Conservation (phyloP, 2,329 filamentous ascomycete species). For the Alternaria panax region DNA sequence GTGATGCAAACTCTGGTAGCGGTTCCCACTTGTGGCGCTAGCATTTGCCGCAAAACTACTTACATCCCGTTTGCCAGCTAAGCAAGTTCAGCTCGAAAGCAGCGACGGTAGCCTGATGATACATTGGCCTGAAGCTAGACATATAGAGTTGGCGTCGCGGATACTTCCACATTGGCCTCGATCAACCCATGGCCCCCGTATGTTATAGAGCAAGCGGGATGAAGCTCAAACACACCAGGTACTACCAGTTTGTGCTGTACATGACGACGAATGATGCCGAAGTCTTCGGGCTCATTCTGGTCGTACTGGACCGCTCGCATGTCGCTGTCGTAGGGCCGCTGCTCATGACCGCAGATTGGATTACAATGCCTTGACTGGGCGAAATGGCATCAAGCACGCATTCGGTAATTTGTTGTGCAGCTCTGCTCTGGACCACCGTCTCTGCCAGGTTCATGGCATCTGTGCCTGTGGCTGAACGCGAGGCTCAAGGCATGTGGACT, state of each 20-base stretch:
- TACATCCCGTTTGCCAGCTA: slow-evolving; percentile 41
- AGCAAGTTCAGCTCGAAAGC: slow-evolving; percentile 33
- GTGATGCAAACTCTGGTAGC: slow-evolving; percentile 42
- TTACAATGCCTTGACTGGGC: slow-evolving; percentile 3
- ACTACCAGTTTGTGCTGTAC: slow-evolving; percentile 1
- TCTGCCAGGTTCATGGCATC: slow-evolving; percentile 22
- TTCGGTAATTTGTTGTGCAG: slow-evolving; percentile 14
- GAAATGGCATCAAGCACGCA: slow-evolving; percentile 10
- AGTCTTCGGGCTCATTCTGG: not conserved
- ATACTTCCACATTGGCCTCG: slow-evolving; percentile 11
- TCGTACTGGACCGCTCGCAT: slow-evolving; percentile 5
- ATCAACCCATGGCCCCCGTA: slow-evolving; percentile 1
- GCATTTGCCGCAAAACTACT: slow-evolving; percentile 41
- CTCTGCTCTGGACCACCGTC: slow-evolving; percentile 29
- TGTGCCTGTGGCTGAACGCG: slow-evolving; percentile 35
- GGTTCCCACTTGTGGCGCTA: slow-evolving; percentile 47
- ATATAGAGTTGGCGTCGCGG: slow-evolving; percentile 19
- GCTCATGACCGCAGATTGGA: slow-evolving; percentile 5
- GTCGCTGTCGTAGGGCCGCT: not conserved
- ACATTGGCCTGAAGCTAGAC: slow-evolving; percentile 26
- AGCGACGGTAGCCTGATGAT: slow-evolving; percentile 34
- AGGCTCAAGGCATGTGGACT: slow-evolving; percentile 33
- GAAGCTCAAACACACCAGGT: not conserved
- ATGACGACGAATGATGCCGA: not conserved
- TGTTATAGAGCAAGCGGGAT: not conserved